Evolutionary conservation across 768 basidiomycete species (phyloP), one percentile per base, ranked within the genome.

Genomic region (Mycena filopes): DNA sequence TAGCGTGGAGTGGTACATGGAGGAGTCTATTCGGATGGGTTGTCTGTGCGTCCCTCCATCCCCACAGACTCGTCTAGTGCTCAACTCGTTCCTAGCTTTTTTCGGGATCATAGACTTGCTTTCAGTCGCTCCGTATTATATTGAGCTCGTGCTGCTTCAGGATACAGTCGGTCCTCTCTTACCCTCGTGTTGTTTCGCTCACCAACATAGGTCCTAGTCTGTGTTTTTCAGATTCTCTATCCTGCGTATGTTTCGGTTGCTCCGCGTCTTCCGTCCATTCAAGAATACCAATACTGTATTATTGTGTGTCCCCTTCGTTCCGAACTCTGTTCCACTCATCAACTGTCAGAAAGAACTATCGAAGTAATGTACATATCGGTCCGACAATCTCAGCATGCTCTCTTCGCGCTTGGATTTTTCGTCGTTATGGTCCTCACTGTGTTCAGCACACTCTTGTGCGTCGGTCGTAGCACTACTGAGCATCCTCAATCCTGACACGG

Each of bases 311-410:
- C 16, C 20, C 10, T 58, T 28, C 40, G 21, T 51, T 23, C 20
- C 26, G 8, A 61, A 16, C 26, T 55, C 16, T 33, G 15, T 12
- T 16, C 43, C 40, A 59, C 43, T 63, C 48, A 70, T 60, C 26
- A 23, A 46, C 47, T 15, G 48, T 21, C 59, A 93, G 92, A 48
- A 94, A 93, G 92, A 48, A 94, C 93, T 0, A 94, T 94, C 51
- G 92, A 95, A 81, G 93, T 94, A 71, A 98, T 97, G 95, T 95
- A 92, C 74, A 84, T 97, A 31, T 90, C 94, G 31, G 90, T 96
- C 38, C 85, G 91, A 53, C 83, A 94, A 64, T 95, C 93, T 0
- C 91, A 94, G 68, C 93, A 96, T 70, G 95, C 95, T 0, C 82
- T 96, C 0, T 84, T 95, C 4, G 95, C 95, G 0, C 88, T 97